Evolutionary conservation across 257 asterid genomes (phyloP).

Genomic region (Solanum appendiculatum): DNA sequence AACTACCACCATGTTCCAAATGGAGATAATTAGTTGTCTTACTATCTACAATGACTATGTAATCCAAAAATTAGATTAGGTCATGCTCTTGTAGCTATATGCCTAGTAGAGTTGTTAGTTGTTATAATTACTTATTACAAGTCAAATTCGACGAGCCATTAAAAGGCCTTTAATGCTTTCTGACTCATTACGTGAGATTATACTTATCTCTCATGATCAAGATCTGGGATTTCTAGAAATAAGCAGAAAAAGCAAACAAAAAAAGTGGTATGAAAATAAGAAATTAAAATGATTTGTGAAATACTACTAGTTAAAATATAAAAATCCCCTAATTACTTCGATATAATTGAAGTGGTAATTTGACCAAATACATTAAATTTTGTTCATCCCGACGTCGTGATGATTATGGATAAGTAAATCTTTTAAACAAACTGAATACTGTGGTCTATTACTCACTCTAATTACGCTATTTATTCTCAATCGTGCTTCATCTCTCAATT

Average conservation of each 20-base stretch:
- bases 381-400: background rate
- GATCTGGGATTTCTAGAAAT: background rate
- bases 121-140: background rate
- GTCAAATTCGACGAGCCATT: background rate
- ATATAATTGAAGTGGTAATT: background rate
- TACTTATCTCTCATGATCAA: no score
- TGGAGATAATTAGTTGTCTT: background rate
- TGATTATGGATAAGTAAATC: background rate
- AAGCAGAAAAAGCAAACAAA: no score
- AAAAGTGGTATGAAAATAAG: no score
- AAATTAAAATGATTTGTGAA: no score
- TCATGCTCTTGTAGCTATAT: background rate
- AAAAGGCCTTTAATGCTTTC: background rate
- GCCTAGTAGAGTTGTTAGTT: background rate
- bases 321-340: background rate
- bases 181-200: background rate
- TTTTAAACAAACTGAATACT: background rate
- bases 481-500: no score
- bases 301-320: no score
- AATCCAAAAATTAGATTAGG: background rate
- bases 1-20: background rate
- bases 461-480: no score
- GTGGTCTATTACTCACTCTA: no score
- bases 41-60: background rate
- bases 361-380: no score